Percentiles rank a stretch among this genome's conserved stretches.
These are phyloP conservation scores for Auricularia heimuer DNA, from an alignment of 768 basidiomycete species.

Conservation along the genomic window DNA sequence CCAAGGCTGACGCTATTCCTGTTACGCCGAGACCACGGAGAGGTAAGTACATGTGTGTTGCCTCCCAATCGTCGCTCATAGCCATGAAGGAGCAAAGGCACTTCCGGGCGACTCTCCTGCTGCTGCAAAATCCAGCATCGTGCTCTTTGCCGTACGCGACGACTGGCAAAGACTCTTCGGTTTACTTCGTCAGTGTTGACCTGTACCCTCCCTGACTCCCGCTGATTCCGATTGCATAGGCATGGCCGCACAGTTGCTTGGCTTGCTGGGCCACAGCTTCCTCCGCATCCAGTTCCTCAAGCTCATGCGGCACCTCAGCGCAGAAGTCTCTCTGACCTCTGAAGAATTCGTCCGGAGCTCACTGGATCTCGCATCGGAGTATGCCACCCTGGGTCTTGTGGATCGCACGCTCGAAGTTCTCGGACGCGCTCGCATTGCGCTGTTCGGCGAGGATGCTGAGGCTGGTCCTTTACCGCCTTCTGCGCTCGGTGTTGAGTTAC, in stretches of 20 bases:
- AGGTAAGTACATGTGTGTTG: constrained; percentile 19
- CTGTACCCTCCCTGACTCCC: neutral
- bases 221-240: constrained; percentile 25
- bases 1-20: constrained; percentile 14
- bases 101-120: neutral
- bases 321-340: constrained; percentile 30
- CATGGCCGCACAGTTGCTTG: constrained; percentile 50
- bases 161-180: constrained; percentile 8
- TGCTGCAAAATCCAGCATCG: neutral
- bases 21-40: constrained; percentile 35
- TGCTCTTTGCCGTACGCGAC: constrained; percentile 3
- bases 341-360: constrained; percentile 61
- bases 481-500: constrained; percentile 55
- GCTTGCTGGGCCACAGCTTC: constrained; percentile 56
- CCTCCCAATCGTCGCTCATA: neutral
- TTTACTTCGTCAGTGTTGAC: constrained; percentile 36
- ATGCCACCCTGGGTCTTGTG: constrained; percentile 64
- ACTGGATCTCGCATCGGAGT: constrained; percentile 68
- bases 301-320: constrained; percentile 49
- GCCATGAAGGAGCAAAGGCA: neutral
- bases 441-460: constrained; percentile 37
- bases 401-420: constrained; percentile 60
- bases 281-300: constrained; percentile 60
- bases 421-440: constrained; percentile 38
- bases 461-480: constrained; percentile 46